Conservation (phyloP, 148 eudicot species). For the Agrostemma githago region DNA sequence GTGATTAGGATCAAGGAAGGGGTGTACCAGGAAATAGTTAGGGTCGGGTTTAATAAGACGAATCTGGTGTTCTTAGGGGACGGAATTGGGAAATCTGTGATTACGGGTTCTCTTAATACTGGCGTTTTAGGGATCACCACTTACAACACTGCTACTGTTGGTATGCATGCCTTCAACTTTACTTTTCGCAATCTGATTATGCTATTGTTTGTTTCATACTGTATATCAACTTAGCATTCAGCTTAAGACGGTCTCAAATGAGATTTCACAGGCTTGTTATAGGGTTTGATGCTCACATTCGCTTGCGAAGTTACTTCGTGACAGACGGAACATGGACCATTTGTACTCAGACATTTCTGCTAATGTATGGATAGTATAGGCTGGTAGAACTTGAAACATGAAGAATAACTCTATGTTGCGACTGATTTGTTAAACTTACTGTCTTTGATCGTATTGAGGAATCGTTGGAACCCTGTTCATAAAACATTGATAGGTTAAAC, state of each 20-base stretch:
- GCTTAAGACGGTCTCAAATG: not conserved
- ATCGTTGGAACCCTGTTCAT: too few relatives aligned
- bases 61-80: conserved; percentile 23
- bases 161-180: not conserved
- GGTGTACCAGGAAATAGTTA: conserved; percentile 65
- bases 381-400: too few relatives aligned
- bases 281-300: not conserved
- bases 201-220: too few relatives aligned
- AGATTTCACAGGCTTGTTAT: too few relatives aligned
- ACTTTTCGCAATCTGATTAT: not conserved
- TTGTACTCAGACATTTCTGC: too few relatives aligned
- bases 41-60: conserved; percentile 59
- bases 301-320: not conserved
- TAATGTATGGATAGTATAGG: too few relatives aligned
- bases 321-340: not conserved
- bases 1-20: conserved; percentile 71
- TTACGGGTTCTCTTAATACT: not conserved
- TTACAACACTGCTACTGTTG: not conserved
- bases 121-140: not conserved
- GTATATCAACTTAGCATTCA: too few relatives aligned
- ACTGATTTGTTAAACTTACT: too few relatives aligned
- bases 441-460: too few relatives aligned
- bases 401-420: too few relatives aligned
- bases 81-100: not conserved
- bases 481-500: too few relatives aligned